Evolutionary conservation across 345 rosid genomes (phyloP).

Genomic region (Acer campestre): DNA sequence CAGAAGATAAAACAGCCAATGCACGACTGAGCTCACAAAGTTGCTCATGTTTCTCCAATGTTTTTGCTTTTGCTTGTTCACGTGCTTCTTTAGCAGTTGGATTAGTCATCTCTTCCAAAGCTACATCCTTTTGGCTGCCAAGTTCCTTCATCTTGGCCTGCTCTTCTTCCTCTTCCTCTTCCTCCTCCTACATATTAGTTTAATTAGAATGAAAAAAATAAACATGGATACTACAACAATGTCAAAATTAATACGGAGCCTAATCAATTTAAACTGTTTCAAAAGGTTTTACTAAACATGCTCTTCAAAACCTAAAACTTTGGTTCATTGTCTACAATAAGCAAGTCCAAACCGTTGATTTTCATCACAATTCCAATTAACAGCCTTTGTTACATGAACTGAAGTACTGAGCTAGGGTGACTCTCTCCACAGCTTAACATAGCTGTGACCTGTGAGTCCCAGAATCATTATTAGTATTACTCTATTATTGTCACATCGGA

Average conservation of each 20-base stretch:
- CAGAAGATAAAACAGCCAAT: constrained; percentile 93
- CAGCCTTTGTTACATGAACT: constrained; percentile 3
- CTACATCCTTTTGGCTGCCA: constrained; percentile 68
- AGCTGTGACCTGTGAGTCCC: neutral
- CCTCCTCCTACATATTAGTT: constrained; percentile 64
- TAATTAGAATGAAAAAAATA: constrained; percentile 14
- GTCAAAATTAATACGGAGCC: neutral
- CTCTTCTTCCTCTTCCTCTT: constrained; percentile 87
- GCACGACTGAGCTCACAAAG: constrained; percentile 99
- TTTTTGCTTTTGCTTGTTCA: constrained; percentile 77
- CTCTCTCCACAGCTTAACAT: neutral
- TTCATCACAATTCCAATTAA: constrained; percentile 4
- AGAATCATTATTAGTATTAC: neutral
- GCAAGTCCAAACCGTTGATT: constrained; percentile 2
- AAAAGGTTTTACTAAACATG: neutral
- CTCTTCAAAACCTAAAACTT: neutral
- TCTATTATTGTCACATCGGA: neutral
- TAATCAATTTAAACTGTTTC: constrained; percentile 6
- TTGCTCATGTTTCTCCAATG: constrained; percentile 89
- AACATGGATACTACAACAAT: constrained; percentile 1
- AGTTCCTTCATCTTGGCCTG: constrained; percentile 82
- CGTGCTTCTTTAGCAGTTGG: constrained; percentile 74
- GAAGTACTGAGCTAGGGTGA: neutral
- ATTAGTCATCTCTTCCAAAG: constrained; percentile 74
- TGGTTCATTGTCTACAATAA: neutral